Conservation (phyloP, 345 rosid species). For the Lenwebbia sp. region DNA sequence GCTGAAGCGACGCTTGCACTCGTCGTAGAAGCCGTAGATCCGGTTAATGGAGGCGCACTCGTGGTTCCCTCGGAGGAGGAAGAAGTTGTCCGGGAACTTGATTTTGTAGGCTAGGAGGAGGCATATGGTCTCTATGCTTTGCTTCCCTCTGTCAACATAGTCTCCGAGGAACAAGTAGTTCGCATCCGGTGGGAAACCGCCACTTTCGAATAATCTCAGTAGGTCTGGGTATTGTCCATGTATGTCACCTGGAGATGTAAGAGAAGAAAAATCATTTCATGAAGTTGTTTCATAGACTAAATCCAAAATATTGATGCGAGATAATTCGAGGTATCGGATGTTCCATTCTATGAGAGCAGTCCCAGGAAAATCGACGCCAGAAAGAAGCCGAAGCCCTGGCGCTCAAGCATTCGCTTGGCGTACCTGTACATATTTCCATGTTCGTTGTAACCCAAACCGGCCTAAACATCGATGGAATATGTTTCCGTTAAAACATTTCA, state of each 20-base stretch:
- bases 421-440: neutral
- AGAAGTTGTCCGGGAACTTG: conserved; percentile 39
- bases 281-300: too few species aligned
- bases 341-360: neutral
- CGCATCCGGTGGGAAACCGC: conserved; percentile 37
- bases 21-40: conserved; percentile 44
- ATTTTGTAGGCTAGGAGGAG: conserved; percentile 39
- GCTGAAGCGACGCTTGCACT: conserved; percentile 44
- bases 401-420: neutral
- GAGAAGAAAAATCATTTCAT: neutral
- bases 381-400: neutral
- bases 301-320: neutral
- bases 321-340: neutral
- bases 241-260: conserved; percentile 24
- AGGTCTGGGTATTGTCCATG: conserved; percentile 44
- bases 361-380: neutral
- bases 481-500: neutral
- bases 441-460: neutral
- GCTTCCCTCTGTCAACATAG: conserved; percentile 49
- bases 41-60: conserved; percentile 48
- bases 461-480: neutral
- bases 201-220: conserved; percentile 29
- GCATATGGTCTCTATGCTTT: conserved; percentile 38
- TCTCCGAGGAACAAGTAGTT: conserved; percentile 44
- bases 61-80: conserved; percentile 43